Conservation (phyloP, 1,139 yeast species). For the Debaryomycetaceae sp. region DNA sequence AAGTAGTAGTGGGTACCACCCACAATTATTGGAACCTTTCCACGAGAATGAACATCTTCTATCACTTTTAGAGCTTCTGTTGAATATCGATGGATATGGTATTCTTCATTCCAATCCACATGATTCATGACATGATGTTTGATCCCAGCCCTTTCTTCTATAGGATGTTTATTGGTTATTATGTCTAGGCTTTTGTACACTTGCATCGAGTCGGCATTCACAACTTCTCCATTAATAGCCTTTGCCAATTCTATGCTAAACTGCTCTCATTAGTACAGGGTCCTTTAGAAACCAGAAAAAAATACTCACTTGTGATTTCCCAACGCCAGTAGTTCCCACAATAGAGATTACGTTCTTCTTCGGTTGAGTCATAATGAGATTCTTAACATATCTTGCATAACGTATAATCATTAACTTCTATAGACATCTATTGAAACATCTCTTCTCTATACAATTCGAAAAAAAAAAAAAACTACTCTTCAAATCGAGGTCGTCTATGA, state of each 20-base stretch:
- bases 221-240: slow-evolving; percentile 78
- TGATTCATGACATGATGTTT: slow-evolving; percentile 88
- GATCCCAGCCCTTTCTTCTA: slow-evolving; percentile 66
- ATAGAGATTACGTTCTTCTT: slow-evolving; percentile 55
- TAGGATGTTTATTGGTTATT: slow-evolving; percentile 90
- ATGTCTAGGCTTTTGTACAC: slow-evolving; percentile 70
- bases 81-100: slow-evolving; percentile 78
- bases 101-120: slow-evolving; percentile 75
- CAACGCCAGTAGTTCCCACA: slow-evolving; percentile 99
- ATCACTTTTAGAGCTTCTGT: slow-evolving; percentile 62
- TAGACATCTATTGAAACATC: background rate
- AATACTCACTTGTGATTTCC: slow-evolving; percentile 71
- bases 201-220: slow-evolving; percentile 97
- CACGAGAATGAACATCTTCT: slow-evolving; percentile 62
- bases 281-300: background rate
- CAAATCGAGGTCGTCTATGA: background rate
- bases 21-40: slow-evolving; percentile 80
- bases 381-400: slow-evolving; percentile 20
- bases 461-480: slow-evolving; percentile 1
- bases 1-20: slow-evolving; percentile 97
- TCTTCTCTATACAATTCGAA: background rate
- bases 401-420: slow-evolving; percentile 7
- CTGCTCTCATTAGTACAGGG: slow-evolving; percentile 16
- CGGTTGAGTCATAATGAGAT: slow-evolving; percentile 22
- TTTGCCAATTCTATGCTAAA: slow-evolving; percentile 77